These are phyloP conservation scores for Hordeum pubiflorum DNA, from an alignment of 202 grass and related monocot species.

Conservation along the genomic window DNA sequence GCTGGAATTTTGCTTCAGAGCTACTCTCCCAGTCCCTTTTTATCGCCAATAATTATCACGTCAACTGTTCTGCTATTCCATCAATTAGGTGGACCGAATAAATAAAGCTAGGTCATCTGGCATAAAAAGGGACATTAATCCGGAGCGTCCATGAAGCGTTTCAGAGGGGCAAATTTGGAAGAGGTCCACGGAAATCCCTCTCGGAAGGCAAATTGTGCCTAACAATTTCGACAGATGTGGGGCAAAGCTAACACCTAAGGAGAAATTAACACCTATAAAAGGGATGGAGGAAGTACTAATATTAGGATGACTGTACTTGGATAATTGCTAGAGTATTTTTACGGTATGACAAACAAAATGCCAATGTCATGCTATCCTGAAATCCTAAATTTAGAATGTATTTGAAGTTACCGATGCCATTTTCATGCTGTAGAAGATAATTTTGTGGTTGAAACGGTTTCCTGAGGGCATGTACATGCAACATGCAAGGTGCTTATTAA, in stretches of 20 bases:
- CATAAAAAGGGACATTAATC: background rate
- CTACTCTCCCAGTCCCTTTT: background rate
- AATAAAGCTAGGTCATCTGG: background rate
- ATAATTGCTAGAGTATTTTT: background rate
- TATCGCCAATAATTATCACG: background rate
- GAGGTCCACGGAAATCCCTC: background rate
- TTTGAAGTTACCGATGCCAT: conserved; percentile 1
- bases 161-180: background rate
- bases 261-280: background rate
- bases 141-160: background rate
- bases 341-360: background rate
- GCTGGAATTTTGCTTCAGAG: background rate
- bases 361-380: background rate
- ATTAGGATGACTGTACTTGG: background rate
- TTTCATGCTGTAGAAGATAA: background rate
- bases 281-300: background rate
- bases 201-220: background rate
- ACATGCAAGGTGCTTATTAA: background rate
- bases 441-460: background rate
- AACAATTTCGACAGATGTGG: background rate
- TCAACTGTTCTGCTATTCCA: background rate
- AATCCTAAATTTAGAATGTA: conserved; percentile 3
- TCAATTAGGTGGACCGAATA: background rate
- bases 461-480: background rate
- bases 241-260: background rate